These are phyloP conservation scores for Paxillus involutus DNA, from an alignment of 768 basidiomycete species.

Conservation along the genomic window DNA sequence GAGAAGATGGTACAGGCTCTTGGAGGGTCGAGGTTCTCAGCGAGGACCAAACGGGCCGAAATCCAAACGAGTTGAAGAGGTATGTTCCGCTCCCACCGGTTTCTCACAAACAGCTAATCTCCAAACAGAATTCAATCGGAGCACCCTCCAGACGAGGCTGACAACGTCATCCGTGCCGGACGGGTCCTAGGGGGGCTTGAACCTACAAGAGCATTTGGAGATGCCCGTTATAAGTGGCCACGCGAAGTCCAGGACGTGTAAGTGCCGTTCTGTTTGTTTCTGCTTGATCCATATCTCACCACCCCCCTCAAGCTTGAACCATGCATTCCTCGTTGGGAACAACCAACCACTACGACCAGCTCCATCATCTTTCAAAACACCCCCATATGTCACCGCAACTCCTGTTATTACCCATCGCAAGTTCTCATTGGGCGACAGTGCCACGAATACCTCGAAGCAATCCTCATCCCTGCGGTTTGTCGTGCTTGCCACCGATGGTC, in stretches of 20 bases:
- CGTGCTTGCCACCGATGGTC: constrained; percentile 85
- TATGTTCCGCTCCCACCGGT: constrained; percentile 31
- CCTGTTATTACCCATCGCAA: constrained; percentile 83
- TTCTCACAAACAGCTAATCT: constrained; percentile 1
- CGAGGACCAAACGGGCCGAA: constrained; percentile 96
- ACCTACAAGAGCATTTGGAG: constrained; percentile 84
- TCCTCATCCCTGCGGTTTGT: constrained; percentile 61
- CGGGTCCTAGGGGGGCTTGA: constrained; percentile 88
- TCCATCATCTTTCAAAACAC: constrained; percentile 71
- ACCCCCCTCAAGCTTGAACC: constrained; percentile 45
- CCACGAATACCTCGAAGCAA: constrained; percentile 19
- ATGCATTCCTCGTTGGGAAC: constrained; percentile 68
- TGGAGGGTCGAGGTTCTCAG: constrained; percentile 95
- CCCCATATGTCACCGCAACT: constrained; percentile 87
- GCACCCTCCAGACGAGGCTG: constrained; percentile 76
- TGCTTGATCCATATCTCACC: background rate
- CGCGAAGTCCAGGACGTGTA: constrained; percentile 70
- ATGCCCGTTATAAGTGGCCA: constrained; percentile 89
- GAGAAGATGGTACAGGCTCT: constrained; percentile 58
- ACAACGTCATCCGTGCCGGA: constrained; percentile 72
- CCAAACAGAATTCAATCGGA: constrained; percentile 68
- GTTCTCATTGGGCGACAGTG: constrained; percentile 46
- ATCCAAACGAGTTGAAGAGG: constrained; percentile 82
- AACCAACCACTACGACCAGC: constrained; percentile 56
- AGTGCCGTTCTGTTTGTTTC: constrained; percentile 22